Percentiles rank a stretch among this genome's conserved stretches.
Evolutionary conservation across 768 basidiomycete genomes (phyloP).

Genomic region (Dioszegia crocea): DNA sequence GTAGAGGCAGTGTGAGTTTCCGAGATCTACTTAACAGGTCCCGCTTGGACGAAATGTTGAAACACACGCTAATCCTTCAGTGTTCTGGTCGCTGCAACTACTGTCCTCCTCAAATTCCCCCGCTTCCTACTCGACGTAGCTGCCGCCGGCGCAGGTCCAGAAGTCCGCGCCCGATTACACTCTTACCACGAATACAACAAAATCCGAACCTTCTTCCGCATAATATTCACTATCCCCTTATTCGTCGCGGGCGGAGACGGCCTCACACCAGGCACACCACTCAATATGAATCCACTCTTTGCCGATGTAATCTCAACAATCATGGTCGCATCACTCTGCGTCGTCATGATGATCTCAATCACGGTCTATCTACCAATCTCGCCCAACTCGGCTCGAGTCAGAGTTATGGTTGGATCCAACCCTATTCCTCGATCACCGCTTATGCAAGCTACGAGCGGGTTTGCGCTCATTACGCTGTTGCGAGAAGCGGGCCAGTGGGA

Average conservation of each 20-base stretch:
- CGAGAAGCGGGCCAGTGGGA: constrained; percentile 39
- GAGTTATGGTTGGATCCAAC: too few relatives aligned
- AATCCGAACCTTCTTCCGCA: constrained; percentile 30
- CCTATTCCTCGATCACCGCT: too few relatives aligned
- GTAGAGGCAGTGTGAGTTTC: constrained; percentile 32
- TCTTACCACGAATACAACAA: constrained; percentile 39
- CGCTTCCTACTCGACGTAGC: constrained; percentile 29
- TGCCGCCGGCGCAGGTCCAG: constrained; percentile 33
- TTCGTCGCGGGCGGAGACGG: constrained; percentile 30
- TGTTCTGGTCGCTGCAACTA: constrained; percentile 15
- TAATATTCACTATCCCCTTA: constrained; percentile 13
- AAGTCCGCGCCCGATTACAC: constrained; percentile 32
- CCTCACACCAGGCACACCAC: constrained; percentile 11
- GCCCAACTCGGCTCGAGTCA: constrained; percentile 10
- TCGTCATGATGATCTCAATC: constrained; percentile 22
- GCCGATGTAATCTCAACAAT: constrained; percentile 24
- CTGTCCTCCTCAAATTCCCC: constrained; percentile 30
- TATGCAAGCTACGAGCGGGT: too few relatives aligned
- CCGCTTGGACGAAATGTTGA: neutral
- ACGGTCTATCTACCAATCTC: constrained; percentile 7
- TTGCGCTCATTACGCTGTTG: constrained; percentile 32
- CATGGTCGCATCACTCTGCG: constrained; percentile 16
- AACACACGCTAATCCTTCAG: constrained; percentile 1
- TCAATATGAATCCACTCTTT: constrained; percentile 22
- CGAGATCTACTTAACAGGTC: too few relatives aligned